Evolutionary conservation across 371 early-diverging fungal genomes (phyloP).

Genomic region (Apophysomyces elegans): DNA sequence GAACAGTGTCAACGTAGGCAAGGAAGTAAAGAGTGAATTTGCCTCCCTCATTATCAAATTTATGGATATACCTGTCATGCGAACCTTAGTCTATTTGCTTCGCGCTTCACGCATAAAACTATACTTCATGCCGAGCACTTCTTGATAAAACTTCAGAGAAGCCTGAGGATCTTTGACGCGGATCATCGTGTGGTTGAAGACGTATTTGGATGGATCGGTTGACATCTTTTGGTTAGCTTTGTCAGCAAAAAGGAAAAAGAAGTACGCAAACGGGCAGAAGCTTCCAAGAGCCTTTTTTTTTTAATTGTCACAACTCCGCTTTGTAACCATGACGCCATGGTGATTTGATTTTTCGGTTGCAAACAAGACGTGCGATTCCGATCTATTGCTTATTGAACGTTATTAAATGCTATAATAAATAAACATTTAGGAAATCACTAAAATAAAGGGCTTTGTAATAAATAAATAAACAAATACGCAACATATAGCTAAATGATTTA

Average conservation of each 20-base stretch:
- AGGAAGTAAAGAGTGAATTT: conserved; percentile 82
- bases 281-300: not conserved
- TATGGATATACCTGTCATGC: conserved; percentile 56
- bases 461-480: too few species aligned
- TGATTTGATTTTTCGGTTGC: too few species aligned
- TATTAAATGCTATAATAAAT: too few species aligned
- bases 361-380: too few species aligned
- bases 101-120: conserved; percentile 1
- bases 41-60: conserved; percentile 58
- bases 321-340: not conserved
- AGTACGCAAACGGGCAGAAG: not conserved
- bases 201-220: conserved; percentile 40
- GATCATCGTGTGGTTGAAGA: conserved; percentile 84
- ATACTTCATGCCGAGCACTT: conserved; percentile 86
- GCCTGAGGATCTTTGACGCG: conserved; percentile 82
- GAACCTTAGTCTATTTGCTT: not conserved
- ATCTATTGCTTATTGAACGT: too few species aligned
- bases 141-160: conserved; percentile 78
- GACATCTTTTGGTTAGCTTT: conserved; percentile 26
- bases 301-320: conserved; percentile 9
- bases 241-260: conserved; percentile 2
- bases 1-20: conserved; percentile 65
- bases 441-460: too few species aligned
- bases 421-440: too few species aligned
- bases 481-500: too few species aligned